These are phyloP conservation scores for Dothiorella sarmentorum DNA, from an alignment of 2,329 filamentous ascomycete species.

Conservation along the genomic window DNA sequence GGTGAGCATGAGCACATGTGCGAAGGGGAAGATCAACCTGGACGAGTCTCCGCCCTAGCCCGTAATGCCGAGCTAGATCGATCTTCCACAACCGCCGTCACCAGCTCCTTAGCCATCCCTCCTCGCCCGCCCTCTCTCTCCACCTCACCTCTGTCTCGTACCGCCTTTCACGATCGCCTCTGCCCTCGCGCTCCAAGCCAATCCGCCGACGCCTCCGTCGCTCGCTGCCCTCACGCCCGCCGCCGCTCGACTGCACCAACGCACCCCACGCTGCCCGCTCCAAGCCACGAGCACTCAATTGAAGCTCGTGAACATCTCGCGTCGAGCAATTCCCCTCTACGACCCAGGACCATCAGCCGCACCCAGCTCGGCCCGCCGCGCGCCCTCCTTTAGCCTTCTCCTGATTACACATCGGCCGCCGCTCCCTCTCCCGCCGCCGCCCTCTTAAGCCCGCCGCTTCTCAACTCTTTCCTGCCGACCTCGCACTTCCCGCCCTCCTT, in stretches of 20 bases:
- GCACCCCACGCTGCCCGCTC: neutral
- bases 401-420: constrained; percentile 15
- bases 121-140: neutral
- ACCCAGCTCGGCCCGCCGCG: constrained; percentile 17
- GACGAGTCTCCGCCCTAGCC: constrained; percentile 1
- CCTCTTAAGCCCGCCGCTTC: constrained; percentile 6
- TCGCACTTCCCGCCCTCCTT: neutral
- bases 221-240: neutral
- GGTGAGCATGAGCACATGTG: neutral
- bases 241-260: neutral
- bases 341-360: constrained; percentile 17
- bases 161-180: constrained; percentile 17
- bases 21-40: constrained; percentile 9
- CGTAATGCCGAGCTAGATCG: constrained; percentile 18
- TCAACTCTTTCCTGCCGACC: neutral
- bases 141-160: constrained; percentile 13
- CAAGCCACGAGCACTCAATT: constrained; percentile 2
- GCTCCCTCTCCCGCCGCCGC: constrained; percentile 12
- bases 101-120: neutral
- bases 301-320: constrained; percentile 6
- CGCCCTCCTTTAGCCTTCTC: constrained; percentile 16
- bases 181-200: neutral
- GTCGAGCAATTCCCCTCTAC: constrained; percentile 4
- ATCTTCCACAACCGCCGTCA: constrained; percentile 12
- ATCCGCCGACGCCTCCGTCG: neutral